Evolutionary conservation across 495 filamentous ascomycete genomes (phyloP).

Genomic region (Podospora anserina): DNA sequence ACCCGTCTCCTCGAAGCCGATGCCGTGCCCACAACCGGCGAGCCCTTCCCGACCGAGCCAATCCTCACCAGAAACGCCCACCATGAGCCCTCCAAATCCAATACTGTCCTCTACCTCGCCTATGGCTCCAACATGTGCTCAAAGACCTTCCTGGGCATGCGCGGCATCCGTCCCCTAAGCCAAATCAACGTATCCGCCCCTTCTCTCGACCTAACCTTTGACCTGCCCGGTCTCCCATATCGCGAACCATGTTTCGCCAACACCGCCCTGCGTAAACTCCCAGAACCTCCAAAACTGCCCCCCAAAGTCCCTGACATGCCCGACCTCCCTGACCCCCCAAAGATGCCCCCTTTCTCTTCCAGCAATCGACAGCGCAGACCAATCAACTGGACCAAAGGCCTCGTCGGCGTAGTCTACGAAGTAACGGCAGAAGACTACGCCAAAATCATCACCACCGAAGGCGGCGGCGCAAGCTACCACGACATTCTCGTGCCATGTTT

Average conservation of each 20-base stretch:
- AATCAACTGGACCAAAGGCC: conserved; percentile 65
- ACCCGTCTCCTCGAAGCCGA: conserved; percentile 33
- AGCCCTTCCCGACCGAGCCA: conserved; percentile 25
- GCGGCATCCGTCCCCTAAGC: conserved; percentile 76
- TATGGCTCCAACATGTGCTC: conserved; percentile 88
- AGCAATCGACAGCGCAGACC: conserved; percentile 34
- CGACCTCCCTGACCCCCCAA: conserved; percentile 24
- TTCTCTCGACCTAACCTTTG: conserved; percentile 70
- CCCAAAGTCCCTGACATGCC: conserved; percentile 27
- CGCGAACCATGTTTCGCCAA: conserved; percentile 91
- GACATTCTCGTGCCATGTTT: conserved; percentile 78
- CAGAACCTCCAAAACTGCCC: conserved; percentile 24
- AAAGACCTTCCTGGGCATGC: conserved; percentile 68
- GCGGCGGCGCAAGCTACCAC: conserved; percentile 74
- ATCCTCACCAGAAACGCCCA: conserved; percentile 19
- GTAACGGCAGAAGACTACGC: conserved; percentile 77
- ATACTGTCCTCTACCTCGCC: conserved; percentile 82
- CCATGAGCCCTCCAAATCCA: conserved; percentile 15
- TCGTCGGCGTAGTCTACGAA: conserved; percentile 94
- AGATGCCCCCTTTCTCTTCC: conserved; percentile 26
- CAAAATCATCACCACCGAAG: conserved; percentile 85
- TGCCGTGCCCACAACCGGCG: conserved; percentile 21
- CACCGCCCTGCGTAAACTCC: conserved; percentile 55
- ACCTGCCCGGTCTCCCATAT: conserved; percentile 84
- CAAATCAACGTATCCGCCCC: conserved; percentile 78